Conservation (phyloP, 2,329 filamentous ascomycete species). For the Delphinella strobiligena region DNA sequence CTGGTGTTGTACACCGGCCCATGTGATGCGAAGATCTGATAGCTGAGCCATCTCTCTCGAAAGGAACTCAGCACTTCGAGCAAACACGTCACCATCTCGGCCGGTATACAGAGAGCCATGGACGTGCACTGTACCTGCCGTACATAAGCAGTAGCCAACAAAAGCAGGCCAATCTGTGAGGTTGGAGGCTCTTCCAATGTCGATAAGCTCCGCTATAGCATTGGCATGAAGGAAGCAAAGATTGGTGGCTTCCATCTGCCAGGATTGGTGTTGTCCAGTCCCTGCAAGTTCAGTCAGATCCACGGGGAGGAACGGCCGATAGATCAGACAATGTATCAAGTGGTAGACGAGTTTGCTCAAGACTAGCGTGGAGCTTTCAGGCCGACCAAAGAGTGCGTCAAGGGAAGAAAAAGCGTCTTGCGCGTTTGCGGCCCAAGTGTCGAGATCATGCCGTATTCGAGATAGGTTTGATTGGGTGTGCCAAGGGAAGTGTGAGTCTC, state of each 20-base stretch:
- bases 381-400: conserved; percentile 61
- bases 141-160: conserved; percentile 76
- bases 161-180: conserved; percentile 78
- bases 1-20: conserved; percentile 71
- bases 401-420: conserved; percentile 68
- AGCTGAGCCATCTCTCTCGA: conserved; percentile 71
- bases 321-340: conserved; percentile 74
- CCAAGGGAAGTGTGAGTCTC: conserved; percentile 85
- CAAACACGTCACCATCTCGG: conserved; percentile 51
- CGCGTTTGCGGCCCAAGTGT: conserved; percentile 73
- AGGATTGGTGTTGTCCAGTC: conserved; percentile 74
- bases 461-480: conserved; percentile 75
- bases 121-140: conserved; percentile 77
- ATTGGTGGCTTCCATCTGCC: conserved; percentile 86
- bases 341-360: conserved; percentile 82
- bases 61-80: conserved; percentile 55
- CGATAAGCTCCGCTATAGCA: conserved; percentile 70
- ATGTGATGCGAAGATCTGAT: conserved; percentile 59
- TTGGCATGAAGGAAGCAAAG: conserved; percentile 80
- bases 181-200: conserved; percentile 61
- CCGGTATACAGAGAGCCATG: conserved; percentile 71
- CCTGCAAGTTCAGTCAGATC: conserved; percentile 70
- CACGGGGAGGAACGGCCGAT: conserved; percentile 75
- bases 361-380: conserved; percentile 66
- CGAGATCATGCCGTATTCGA: conserved; percentile 73